Evolutionary conservation across 2,329 filamentous ascomycete genomes (phyloP), one percentile per base, ranked within the genome.

Genomic region (Pezicula radicicola): DNA sequence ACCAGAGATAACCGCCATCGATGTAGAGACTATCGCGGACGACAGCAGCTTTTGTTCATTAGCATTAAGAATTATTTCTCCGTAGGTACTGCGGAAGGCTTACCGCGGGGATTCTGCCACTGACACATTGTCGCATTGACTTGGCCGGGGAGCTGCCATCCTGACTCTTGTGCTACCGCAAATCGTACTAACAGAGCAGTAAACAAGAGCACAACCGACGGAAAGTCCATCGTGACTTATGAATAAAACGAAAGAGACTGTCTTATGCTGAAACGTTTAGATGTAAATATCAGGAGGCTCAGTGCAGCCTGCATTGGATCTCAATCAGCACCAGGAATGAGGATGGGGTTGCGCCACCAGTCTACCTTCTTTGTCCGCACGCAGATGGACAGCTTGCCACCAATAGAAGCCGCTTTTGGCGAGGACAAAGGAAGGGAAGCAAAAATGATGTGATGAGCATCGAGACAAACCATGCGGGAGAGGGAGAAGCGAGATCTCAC

Each of bases 21-120:
- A 87, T 64, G 60, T 84, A 87, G 15, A 87, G 69, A 2, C 75
- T 81, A 59, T 87, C 81, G 42, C 75, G 75, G 18, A 86, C 66
- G 2, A 82, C 65, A 28, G 77, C 74, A 50, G 75, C 82, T 84
- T 55, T n/a, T 15, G 48, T 41, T 19, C 53, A 28, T 65, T 49
- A 68, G 61, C 48, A 53, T 53, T 49, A 42, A 50, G 36, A 42
- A 46, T 43, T 3, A 25, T 25, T 25, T 25, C 25, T 35, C 33
- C 46, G 39, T 19, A 18, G 4, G 9, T 48, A 59, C 62, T 62
- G 55, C 48, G 42, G 59, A 45, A 42, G 52, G 50, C 63, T 61
- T 49, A 63, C 60, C 67, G 66, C 73, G 63, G 48, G 69, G 60
- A 25, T 56, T 52, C 16, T 56, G 53, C 84, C 84, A 87, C 41